Evolutionary conservation across 192 early-diverging fungal genomes (phyloP), one percentile per base, ranked within the genome.

Genomic region (Coemansia sp.): DNA sequence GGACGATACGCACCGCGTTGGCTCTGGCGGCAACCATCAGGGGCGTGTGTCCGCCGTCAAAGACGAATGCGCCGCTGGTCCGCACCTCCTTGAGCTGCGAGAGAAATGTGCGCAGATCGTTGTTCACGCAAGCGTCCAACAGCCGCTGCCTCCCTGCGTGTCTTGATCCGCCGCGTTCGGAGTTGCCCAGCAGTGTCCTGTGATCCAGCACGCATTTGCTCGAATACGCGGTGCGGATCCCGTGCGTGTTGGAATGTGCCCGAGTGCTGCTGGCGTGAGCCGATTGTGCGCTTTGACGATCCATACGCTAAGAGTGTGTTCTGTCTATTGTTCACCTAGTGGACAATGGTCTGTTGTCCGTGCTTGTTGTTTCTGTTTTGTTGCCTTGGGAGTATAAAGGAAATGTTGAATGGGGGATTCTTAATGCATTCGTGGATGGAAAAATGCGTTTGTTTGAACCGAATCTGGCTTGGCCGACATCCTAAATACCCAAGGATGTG

Each of bases 11-110:
- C 6, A 49, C 45, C 20, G 77, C 65, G 34, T 65, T 66, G 59
- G 74, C 64, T 43, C 53, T 65, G 65, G 71, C 70, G 2, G 77
- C 77, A 45, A 70, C 65, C 49, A 71, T 74, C 33, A 80, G 73
- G 19, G 59, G 73, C 23, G 69, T 71, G 19, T 43, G 43, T 11
- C 63, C 69, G 49, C 70, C 49, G 10, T 49, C 42, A 36, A 71
- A 64, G 34, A 60, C 40, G 62, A 48, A 33, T n/a, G 40, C 25
- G 4, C 20, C 25, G 53, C 45, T 14, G 45, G 56, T 29, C 50
- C 53, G 14, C 35, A 62, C 64, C 65, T 46, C 34, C 61, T 40
- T 34, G 34, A 36, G 9, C 55, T 35, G 34, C n/a, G 34, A 13
- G 20, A 64, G 22, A 25, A 79, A 66, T 3, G 22, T 41, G 15